Evolutionary conservation across 305 asterid genomes (phyloP).

Genomic region (Lippia alba): DNA sequence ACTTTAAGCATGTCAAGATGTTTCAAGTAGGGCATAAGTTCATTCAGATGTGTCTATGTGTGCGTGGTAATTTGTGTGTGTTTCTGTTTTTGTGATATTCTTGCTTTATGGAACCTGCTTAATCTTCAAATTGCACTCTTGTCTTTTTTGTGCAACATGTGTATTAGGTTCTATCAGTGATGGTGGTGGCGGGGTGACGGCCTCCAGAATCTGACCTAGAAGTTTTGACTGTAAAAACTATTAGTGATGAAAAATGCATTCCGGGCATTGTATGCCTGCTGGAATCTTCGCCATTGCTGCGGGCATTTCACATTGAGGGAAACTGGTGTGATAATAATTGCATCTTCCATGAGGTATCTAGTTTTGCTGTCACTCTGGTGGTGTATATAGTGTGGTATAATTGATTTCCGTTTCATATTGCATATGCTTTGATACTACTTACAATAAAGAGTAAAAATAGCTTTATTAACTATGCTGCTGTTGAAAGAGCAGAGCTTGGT

Average conservation of each 20-base stretch:
- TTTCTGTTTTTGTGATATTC: not conserved
- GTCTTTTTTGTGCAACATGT: not conserved
- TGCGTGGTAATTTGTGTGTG: too few species aligned
- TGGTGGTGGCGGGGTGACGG: conserved; percentile 4
- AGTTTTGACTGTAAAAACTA: not conserved
- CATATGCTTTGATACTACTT: not conserved
- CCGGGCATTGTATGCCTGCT: conserved; percentile 26
- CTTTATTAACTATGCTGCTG: not conserved
- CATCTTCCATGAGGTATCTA: not conserved
- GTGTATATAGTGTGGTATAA: too few species aligned
- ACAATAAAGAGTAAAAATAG: not conserved
- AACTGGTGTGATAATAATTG: not conserved
- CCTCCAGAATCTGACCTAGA: conserved; percentile 1
- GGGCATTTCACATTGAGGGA: not conserved
- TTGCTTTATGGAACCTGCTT: not conserved
- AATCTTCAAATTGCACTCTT: too few species aligned
- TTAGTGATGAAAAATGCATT: not conserved
- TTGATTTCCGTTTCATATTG: too few species aligned
- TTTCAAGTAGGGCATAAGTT: conserved; percentile 12
- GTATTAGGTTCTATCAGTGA: conserved; percentile 1
- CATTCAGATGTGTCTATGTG: conserved; percentile 23
- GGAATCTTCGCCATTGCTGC: not conserved
- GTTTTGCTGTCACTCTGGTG: not conserved
- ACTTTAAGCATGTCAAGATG: conserved; percentile 23
- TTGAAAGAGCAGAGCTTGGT: too few species aligned